phyloP scores from a whole-genome alignment of 2,329 filamentous ascomycete species.

The Pseudonectria foliicola region DNA sequence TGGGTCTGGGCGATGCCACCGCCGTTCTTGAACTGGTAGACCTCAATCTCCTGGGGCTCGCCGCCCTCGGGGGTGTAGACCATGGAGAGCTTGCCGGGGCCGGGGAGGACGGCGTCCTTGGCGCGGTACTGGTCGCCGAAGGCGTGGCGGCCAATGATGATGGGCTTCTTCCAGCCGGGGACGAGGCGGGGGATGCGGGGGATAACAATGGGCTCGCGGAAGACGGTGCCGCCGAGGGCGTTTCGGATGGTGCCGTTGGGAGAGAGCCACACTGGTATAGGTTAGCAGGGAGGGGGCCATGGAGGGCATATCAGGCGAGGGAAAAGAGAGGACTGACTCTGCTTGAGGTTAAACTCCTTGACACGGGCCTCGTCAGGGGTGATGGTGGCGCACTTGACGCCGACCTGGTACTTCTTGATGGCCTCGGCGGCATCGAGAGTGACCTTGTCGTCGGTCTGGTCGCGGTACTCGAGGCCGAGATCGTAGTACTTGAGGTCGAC shows the following conservation, averaged over 20 bases:
- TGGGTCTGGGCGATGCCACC: slow-evolving; percentile 89
- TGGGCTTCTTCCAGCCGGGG: slow-evolving; percentile 96
- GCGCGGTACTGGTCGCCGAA: slow-evolving; percentile 98
- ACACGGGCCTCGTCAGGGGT: slow-evolving; percentile 95
- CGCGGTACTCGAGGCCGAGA: slow-evolving; percentile 86
- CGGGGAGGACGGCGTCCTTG: slow-evolving; percentile 79
- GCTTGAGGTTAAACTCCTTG: slow-evolving; percentile 97
- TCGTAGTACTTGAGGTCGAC: slow-evolving; percentile 99
- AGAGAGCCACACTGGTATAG: slow-evolving; percentile 78
- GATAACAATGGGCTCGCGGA: slow-evolving; percentile 98
- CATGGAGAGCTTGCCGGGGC: slow-evolving; percentile 85
- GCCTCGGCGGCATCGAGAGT: slow-evolving; percentile 92
- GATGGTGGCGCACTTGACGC: slow-evolving; percentile 99
- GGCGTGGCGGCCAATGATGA: slow-evolving; percentile 97
- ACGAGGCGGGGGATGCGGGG: slow-evolving; percentile 87
- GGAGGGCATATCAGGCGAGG: slow-evolving; percentile 5
- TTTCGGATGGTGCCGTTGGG: slow-evolving; percentile 87
- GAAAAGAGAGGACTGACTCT: slow-evolving; percentile 56
- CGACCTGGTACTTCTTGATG: slow-evolving; percentile 98
- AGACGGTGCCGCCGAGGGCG: slow-evolving; percentile 83
- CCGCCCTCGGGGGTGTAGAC: slow-evolving; percentile 85
- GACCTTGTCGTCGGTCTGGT: slow-evolving; percentile 93
- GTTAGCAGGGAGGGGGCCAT: slow-evolving; percentile 9
- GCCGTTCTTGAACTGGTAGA: slow-evolving; percentile 80
- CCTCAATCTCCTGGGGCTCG: slow-evolving; percentile 77